Percentiles rank a stretch among this genome's conserved stretches.
These are phyloP conservation scores for Coemansia sp. DNA, from an alignment of 192 early-diverging fungal genomes.

Conservation along the genomic window DNA sequence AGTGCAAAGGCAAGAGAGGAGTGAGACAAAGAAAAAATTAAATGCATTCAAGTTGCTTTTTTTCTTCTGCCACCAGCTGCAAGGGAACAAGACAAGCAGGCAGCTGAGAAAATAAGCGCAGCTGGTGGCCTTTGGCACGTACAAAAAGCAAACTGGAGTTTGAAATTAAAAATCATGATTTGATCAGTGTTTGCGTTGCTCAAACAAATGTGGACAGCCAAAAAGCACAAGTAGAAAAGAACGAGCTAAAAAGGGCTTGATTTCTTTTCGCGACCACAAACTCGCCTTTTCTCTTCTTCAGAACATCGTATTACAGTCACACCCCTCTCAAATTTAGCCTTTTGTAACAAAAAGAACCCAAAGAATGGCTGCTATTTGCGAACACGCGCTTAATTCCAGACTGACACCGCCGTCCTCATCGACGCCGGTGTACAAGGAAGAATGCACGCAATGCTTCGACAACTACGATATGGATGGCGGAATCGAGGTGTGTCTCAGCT, in stretches of 20 bases:
- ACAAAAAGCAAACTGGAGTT: too few relatives aligned
- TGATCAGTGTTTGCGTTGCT: neutral
- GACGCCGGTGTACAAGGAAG: slow-evolving; percentile 77
- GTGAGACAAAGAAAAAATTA: slow-evolving; percentile 4
- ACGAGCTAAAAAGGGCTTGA: too few relatives aligned
- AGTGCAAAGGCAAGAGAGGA: neutral
- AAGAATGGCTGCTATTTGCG: slow-evolving; percentile 11
- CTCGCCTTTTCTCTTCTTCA: too few relatives aligned
- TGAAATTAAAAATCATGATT: too few relatives aligned
- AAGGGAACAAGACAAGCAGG: too few relatives aligned
- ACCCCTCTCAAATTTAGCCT: too few relatives aligned
- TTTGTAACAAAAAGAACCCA: neutral
- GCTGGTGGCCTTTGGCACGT: too few relatives aligned
- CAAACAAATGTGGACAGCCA: too few relatives aligned
- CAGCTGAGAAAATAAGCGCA: neutral
- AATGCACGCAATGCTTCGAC: slow-evolving; percentile 94
- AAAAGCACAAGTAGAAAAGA: too few relatives aligned
- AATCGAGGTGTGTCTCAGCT: slow-evolving; percentile 89
- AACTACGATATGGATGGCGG: slow-evolving; percentile 68
- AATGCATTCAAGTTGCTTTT: neutral
- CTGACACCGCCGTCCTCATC: slow-evolving; percentile 32
- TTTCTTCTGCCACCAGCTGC: neutral
- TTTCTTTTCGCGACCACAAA: too few relatives aligned
- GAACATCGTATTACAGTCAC: too few relatives aligned
- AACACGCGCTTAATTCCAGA: slow-evolving; percentile 28